Evolutionary conservation across 2,329 filamentous ascomycete species (phyloP), one percentile per base, ranked within the genome.

Genomic region (Cladosporium colombiae): DNA sequence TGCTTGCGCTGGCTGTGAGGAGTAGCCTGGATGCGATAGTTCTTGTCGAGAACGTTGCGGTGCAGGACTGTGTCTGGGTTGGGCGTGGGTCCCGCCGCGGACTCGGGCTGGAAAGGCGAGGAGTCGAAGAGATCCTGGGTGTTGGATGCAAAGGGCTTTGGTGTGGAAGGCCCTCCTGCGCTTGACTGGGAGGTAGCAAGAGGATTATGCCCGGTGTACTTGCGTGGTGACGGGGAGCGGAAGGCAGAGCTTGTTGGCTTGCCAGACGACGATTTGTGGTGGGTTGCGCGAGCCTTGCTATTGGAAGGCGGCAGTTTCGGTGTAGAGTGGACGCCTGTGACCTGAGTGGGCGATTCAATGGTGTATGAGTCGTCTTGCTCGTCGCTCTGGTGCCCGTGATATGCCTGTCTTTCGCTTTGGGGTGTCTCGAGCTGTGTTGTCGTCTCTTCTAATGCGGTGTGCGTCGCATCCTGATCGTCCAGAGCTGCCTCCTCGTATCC

Each of bases 1-100:
- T 68, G 65, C 27, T 68, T 68, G n/a, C 69, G 72, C 63, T 72
- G 71, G 33, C 71, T 74, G 74, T 95, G 89, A 0, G 95, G 95
- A 11, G 95, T 99, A 6, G 94, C 92, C 78, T 96, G 92, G 27
- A 99, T 85, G 35, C 94, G 91, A 81, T 96, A 99, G 66, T 91
- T 97, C 79, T 96, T 97, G 82, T 98, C 93, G 5, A 96, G 86
- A n/a, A 98, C 84, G 31, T 63, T 61, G 66, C 91, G 91, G 77
- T 98, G 94, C 49, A 99, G 85, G 10, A 98, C 83, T 2, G 91
- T 91, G 74, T 97, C 92, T 67, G 88, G 86, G 72, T 79, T 67
- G 31, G 53, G 74, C 68, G 79, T 77, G 73, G 79, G 50, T 35
- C 37, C 33, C 33, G 50, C 25, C 70, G 70, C 78, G 66, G 70